A percentile compares a stretch with the other conserved stretches of the same genome.
Evolutionary conservation across 768 basidiomycete species (phyloP).

Genomic region (Phylloporus scabripes): DNA sequence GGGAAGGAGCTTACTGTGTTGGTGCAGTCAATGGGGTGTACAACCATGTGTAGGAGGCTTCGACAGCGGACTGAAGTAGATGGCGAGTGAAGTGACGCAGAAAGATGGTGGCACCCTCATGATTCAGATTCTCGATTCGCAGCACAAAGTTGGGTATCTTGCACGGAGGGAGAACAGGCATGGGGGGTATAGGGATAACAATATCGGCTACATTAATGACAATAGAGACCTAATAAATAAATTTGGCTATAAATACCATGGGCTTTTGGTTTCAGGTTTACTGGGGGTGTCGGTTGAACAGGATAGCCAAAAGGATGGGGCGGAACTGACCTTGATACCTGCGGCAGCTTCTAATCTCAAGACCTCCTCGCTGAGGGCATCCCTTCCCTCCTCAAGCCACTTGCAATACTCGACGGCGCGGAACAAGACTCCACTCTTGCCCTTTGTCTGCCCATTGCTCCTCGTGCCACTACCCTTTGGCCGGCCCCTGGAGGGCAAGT

Average conservation of each 20-base stretch:
- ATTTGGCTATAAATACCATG: slow-evolving; percentile 7
- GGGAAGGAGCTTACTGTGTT: slow-evolving; percentile 37
- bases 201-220: slow-evolving; percentile 1
- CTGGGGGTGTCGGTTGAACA: neutral
- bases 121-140: slow-evolving; percentile 52
- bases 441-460: slow-evolving; percentile 67
- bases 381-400: slow-evolving; percentile 82
- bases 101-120: slow-evolving; percentile 55
- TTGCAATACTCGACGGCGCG: slow-evolving; percentile 80
- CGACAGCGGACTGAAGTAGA: slow-evolving; percentile 34
- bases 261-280: neutral
- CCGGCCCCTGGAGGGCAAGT: slow-evolving; percentile 71
- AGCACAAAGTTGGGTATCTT: slow-evolving; percentile 52
- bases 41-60: slow-evolving; percentile 36
- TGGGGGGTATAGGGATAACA: neutral
- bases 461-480: slow-evolving; percentile 71
- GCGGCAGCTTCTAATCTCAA: slow-evolving; percentile 61
- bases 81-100: slow-evolving; percentile 43
- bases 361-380: slow-evolving; percentile 66
- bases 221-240: neutral
- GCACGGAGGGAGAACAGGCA: slow-evolving; percentile 37
- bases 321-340: slow-evolving; percentile 36
- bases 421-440: slow-evolving; percentile 86
- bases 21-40: slow-evolving; percentile 44
- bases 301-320: neutral